Evolutionary conservation across 306 rosid genomes (phyloP), one percentile per base, ranked within the genome.

Genomic region (Fragaria iinumae): DNA sequence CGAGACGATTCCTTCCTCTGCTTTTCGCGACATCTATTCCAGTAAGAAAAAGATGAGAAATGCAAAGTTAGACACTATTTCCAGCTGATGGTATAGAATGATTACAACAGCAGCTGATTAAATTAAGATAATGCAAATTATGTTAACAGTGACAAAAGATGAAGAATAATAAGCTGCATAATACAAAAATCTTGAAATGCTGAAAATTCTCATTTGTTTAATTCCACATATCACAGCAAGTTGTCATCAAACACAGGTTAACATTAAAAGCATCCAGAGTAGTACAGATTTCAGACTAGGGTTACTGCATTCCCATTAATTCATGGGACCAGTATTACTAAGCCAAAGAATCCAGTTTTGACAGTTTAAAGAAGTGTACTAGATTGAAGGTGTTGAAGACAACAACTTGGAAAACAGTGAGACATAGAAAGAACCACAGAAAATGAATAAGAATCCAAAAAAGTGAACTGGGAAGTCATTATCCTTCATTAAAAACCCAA

Each of bases 1-100:
- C 96, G 96, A 17, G 93, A 92, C 13, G 98, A 91, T 80, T 95
- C 98, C 82, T 95, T 95, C 82, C 98, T 84, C 81, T 95, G 98
- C 93, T 95, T 95, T 76, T 95, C 98, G 2, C 98, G 98, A 72
- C 98, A 95, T 78, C 98, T 95, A 66, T 12, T 34, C 3, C 57
- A 56, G 57, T 27, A 62, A 69, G 36, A 80, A 45, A 29, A 50
- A 27, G 3, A 43, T 5, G 72, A 53, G 8, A 52, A 21, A 52
- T 13, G 12, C 5, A 34, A 48, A 43, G 14, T 69, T 23, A 16
- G 67, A 16, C 12, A 80, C 0, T 34, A 48, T 6, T n/a, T 7
- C 25, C 59, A 29, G 38, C 29, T 69, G 25, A 25, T 23, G 2
- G n/a, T 17, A 18, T 53, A 53, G 8, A 53, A 17, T 11, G 62